These are phyloP conservation scores for Aspergillus kassunensis DNA, from an alignment of 495 filamentous ascomycete species.

Conservation along the genomic window DNA sequence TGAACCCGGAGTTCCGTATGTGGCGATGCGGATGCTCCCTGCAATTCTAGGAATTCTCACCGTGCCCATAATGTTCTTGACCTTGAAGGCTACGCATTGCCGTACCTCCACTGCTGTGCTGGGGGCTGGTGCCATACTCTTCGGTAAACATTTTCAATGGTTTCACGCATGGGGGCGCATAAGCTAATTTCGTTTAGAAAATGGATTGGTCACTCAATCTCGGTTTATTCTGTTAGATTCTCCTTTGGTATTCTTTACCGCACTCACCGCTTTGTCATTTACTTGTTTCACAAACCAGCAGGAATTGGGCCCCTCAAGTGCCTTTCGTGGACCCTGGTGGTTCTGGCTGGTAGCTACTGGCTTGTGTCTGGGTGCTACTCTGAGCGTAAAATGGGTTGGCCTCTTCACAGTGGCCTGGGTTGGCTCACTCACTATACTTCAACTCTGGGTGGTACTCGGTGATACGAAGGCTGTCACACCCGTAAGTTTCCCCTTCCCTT, in stretches of 20 bases:
- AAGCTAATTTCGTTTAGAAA: slow-evolving; percentile 55
- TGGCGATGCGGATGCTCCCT: slow-evolving; percentile 92
- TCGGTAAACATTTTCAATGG: slow-evolving; percentile 55
- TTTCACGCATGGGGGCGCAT: neutral
- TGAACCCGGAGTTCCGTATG: slow-evolving; percentile 91
- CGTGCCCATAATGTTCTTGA: slow-evolving; percentile 89
- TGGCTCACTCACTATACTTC: slow-evolving; percentile 81
- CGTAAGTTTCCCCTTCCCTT: slow-evolving; percentile 32
- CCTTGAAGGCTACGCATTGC: slow-evolving; percentile 86
- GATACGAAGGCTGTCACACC: slow-evolving; percentile 80
- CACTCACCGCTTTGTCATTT: slow-evolving; percentile 86
- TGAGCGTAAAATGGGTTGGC: slow-evolving; percentile 98
- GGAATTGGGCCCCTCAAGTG: slow-evolving; percentile 80
- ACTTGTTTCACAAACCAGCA: slow-evolving; percentile 95
- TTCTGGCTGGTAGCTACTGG: slow-evolving; percentile 92
- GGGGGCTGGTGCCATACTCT: slow-evolving; percentile 82
- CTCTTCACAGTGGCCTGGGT: slow-evolving; percentile 99
- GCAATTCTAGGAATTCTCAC: slow-evolving; percentile 82
- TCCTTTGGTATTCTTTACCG: slow-evolving; percentile 88
- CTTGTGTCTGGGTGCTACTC: slow-evolving; percentile 80
- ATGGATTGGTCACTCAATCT: slow-evolving; percentile 90
- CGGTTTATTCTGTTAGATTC: slow-evolving; percentile 95
- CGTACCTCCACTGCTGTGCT: slow-evolving; percentile 76
- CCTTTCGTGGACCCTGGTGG: slow-evolving; percentile 91
- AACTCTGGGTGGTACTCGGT: slow-evolving; percentile 91